Evolutionary conservation across 768 basidiomycete genomes (phyloP), one percentile per base, ranked within the genome.

Genomic region (Naganishia friedmannii): DNA sequence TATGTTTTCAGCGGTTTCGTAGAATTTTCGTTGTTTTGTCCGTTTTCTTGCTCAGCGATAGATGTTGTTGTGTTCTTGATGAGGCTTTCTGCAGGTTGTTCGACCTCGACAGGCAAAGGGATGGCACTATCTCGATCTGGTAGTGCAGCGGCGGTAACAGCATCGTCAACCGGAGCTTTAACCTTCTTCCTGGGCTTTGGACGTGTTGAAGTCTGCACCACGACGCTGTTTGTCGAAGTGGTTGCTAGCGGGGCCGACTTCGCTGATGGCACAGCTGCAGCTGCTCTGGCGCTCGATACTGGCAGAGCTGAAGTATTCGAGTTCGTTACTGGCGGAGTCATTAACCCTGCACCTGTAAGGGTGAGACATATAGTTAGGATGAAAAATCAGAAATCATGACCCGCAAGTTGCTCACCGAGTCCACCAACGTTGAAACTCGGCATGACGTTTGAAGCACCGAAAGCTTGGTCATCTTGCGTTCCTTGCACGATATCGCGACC

Each of bases 111-210:
- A 12, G 48, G 48, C 6, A 51, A 21, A 7, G n/a, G 23, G 2
- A 21, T 51, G 7, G 48, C 23, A 7, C 23, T 21, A 3, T n/a
- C 23, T 51, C 26, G 60, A 23, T 26, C 39, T 45, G 60, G 26
- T 45, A 48, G 8, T 29, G 53, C n/a, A 8, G 37, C 28, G 4
- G 67, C 32, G 12, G n/a, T 23, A 19, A 8, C 51, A 19, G 6
- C 48, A 34, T 45, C 19, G 1, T 26, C 65, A 19, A 31, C 29
- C 21, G 65, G 53, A 34, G 29, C 65, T 19, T 63, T 63, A 6
- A 29, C 39, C 60, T 37, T 31, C 28, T 42, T 63, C 60, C 42
- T 63, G 13, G 60, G 60, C n/a, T 63, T 63, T 6, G 60, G 60
- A 17, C 60, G 60, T 6, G 60, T 63, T 29, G 60, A 63, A 2